A percentile compares a stretch with the other conserved stretches of the same genome.
These are phyloP conservation scores for Gnomoniopsis sp. DNA, from an alignment of 2,329 filamentous ascomycete genomes.

Conservation along the genomic window DNA sequence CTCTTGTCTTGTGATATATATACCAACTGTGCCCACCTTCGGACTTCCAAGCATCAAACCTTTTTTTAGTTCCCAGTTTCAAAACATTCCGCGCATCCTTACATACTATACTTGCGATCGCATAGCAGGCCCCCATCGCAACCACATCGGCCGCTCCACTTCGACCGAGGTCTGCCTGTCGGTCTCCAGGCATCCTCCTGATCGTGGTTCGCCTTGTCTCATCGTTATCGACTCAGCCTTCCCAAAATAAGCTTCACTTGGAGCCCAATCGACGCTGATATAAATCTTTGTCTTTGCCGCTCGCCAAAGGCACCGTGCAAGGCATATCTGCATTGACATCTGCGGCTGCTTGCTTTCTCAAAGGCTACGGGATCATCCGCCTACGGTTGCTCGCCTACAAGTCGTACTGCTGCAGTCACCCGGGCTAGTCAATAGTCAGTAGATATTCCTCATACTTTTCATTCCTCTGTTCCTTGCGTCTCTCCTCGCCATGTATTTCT, in stretches of 20 bases:
- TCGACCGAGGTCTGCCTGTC: conserved; percentile 1
- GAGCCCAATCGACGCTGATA: not conserved
- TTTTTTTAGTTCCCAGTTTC: conserved; percentile 13
- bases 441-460: not conserved
- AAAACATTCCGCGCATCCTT: conserved; percentile 5
- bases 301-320: not conserved
- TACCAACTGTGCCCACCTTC: conserved; percentile 4
- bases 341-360: not conserved
- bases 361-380: not conserved
- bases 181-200: not conserved
- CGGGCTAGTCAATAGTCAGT: conserved; percentile 16
- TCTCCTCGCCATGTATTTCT: conserved; percentile 15
- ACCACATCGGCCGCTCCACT: not conserved
- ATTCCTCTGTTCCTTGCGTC: not conserved
- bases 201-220: not conserved
- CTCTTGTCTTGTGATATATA: conserved; percentile 4
- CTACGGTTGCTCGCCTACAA: not conserved
- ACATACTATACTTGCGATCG: not conserved
- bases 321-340: not conserved
- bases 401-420: conserved; percentile 1
- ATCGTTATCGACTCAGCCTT: not conserved
- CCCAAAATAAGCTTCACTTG: not conserved
- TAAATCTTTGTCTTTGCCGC: not conserved
- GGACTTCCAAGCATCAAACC: not conserved
- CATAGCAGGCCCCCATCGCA: not conserved